phyloP scores from a whole-genome alignment of 139 green algal genomes.

The Zygnema cylindricum region DNA sequence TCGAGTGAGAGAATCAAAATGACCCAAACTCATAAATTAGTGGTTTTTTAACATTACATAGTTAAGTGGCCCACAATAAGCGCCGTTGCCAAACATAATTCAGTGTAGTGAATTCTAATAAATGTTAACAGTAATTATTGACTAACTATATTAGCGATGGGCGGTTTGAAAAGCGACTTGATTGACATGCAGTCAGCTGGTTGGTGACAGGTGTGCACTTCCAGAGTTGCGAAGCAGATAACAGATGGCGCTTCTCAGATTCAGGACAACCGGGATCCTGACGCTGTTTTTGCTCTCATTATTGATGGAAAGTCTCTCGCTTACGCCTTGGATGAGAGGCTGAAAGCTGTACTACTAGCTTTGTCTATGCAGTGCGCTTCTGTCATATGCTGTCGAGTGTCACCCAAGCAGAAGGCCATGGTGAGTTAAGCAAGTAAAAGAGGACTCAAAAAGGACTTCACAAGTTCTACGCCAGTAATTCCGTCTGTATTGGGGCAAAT shows the following conservation, averaged over 20 bases:
- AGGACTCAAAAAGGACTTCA: too few species aligned
- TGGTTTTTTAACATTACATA: too few species aligned
- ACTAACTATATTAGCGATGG: too few species aligned
- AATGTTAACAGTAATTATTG: too few species aligned
- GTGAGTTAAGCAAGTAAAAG: too few species aligned
- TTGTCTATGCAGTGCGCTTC: constrained; percentile 74
- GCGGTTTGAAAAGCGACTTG: constrained; percentile 10
- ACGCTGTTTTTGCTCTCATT: constrained; percentile 57
- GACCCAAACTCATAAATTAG: too few species aligned
- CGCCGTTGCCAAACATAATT: too few species aligned
- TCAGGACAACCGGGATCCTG: neutral
- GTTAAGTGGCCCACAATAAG: too few species aligned
- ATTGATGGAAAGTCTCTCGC: constrained; percentile 59
- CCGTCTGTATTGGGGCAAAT: too few species aligned
- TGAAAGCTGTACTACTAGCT: constrained; percentile 61
- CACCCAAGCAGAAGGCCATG: constrained; percentile 70
- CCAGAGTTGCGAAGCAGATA: constrained; percentile 24
- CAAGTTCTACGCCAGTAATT: too few species aligned
- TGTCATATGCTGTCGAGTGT: constrained; percentile 81
- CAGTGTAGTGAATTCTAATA: too few species aligned
- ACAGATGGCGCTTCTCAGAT: constrained; percentile 31
- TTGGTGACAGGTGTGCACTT: constrained; percentile 16
- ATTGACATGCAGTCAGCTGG: constrained; percentile 6
- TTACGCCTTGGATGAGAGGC: constrained; percentile 29
- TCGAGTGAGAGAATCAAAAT: too few species aligned